Evolutionary conservation across 169 alveolate species (phyloP), one percentile per base, ranked within the genome.

Genomic region (Cryptosporidium baileyi): DNA sequence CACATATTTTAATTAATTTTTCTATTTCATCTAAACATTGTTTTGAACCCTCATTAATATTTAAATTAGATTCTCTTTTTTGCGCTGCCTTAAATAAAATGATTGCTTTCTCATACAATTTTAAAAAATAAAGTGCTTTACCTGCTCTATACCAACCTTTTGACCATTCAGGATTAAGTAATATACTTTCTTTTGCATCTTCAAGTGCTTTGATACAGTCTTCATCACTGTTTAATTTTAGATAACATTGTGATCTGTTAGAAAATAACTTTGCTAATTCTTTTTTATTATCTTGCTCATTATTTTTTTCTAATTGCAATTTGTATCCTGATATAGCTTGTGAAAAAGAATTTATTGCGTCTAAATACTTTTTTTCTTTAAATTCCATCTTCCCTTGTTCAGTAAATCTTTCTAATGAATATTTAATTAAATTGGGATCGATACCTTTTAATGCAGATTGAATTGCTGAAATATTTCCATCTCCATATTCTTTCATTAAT

Each of bases 141-240:
- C 85, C 85, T 11, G 85, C 85, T 43, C 85, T 74, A 60, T 54
- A 74, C 85, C 85, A 74, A 19, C 74, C 85, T 51, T 74, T 74
- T 11, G 85, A 74, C 85, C 85, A 74, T 17, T 54, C 38, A 9
- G 85, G 67, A 41, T 74, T 26, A 2, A 74, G 22, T 24, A 74
- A 36, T 24, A 74, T 74, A 40, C 74, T 32, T 54, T 74, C 85
- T 32, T 74, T 74, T 74, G 85, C 85, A 54, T 74, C 85, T 49
- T 74, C 67, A 17, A 74, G 54, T 24, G 85, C 85, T 57, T 57
- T 74, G n/a, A 8, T 41, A 13, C 54, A 74, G 24, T 74, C 38
- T 26, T 74, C 85, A 38, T 74, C 85, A 51, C 61, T 22, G 0
- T 67, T 67, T 0, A 54, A 59, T 19, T 54, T 54, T 24, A 74